Percentiles rank a stretch among this genome's conserved stretches.
These are phyloP conservation scores for Myxozyma udenii DNA, from an alignment of 805 yeast species.

Conservation along the genomic window DNA sequence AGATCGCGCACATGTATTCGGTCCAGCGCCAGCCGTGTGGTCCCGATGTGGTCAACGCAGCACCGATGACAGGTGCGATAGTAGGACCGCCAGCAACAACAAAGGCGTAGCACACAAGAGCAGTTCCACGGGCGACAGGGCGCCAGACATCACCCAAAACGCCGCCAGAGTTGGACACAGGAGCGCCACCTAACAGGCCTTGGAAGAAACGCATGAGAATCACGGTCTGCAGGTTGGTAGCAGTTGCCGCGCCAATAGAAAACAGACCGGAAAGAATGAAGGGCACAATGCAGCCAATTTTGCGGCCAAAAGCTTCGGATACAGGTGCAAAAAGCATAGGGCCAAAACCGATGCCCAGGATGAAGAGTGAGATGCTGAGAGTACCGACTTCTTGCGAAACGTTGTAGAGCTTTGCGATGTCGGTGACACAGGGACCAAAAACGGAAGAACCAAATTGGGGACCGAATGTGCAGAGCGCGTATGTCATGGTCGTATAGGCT, in stretches of 20 bases:
- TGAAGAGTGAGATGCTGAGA: slow-evolving; percentile 39
- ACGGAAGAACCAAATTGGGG: slow-evolving; percentile 28
- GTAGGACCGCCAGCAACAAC: slow-evolving; percentile 47
- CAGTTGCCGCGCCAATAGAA: slow-evolving; percentile 37
- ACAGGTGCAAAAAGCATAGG: slow-evolving; percentile 80
- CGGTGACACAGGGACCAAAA: slow-evolving; percentile 16
- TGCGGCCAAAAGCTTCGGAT: slow-evolving; percentile 71
- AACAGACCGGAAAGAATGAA: slow-evolving; percentile 30
- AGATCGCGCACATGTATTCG: slow-evolving; percentile 73
- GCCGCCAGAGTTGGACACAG: slow-evolving; percentile 81
- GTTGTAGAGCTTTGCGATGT: slow-evolving; percentile 8
- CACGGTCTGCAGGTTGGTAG: slow-evolving; percentile 52
- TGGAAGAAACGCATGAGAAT: slow-evolving; percentile 70
- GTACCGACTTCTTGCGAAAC: slow-evolving; percentile 22
- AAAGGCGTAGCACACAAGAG: slow-evolving; percentile 49
- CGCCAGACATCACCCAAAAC: slow-evolving; percentile 62
- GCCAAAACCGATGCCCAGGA: slow-evolving; percentile 76
- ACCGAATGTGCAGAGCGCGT: slow-evolving; percentile 27
- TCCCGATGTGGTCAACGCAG: slow-evolving; percentile 64
- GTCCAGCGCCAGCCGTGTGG: slow-evolving; percentile 64
- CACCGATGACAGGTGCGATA: slow-evolving; percentile 56
- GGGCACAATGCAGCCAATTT: slow-evolving; percentile 57
- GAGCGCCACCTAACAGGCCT: slow-evolving; percentile 77
- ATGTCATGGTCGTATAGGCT: slow-evolving; percentile 23
- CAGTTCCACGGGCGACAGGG: slow-evolving; percentile 52